A percentile compares a stretch with the other conserved stretches of the same genome.
Conservation (phyloP, 768 basidiomycete genomes). For the Kockovaella imperatae region DNA sequence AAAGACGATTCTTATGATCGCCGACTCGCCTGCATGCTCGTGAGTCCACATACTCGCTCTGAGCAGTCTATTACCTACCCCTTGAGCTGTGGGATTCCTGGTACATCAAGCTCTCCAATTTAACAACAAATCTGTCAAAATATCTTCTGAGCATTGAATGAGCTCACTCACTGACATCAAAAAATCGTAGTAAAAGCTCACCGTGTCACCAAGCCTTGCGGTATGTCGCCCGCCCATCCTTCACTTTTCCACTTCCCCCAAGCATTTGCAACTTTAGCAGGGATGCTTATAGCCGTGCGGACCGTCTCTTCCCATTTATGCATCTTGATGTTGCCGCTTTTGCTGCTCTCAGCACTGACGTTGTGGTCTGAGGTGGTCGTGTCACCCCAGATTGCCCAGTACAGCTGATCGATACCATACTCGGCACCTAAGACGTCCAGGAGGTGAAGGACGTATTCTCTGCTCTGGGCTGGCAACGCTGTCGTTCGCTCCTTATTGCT, state of each 20-base stretch:
- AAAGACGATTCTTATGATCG: constrained; percentile 14
- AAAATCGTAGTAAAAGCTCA: constrained; percentile 18
- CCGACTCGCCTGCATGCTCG: constrained; percentile 3
- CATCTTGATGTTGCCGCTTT: constrained; percentile 3
- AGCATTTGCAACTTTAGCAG: constrained; percentile 71
- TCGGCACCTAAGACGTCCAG: constrained; percentile 54
- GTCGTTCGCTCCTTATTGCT: constrained; percentile 15
- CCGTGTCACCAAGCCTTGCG: constrained; percentile 50
- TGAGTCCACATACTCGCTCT: not conserved
- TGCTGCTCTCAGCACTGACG: constrained; percentile 31
- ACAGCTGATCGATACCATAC: constrained; percentile 65
- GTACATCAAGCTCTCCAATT: constrained; percentile 33
- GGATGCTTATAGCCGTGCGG: constrained; percentile 57
- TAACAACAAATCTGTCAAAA: constrained; percentile 14
- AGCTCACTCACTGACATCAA: constrained; percentile 1
- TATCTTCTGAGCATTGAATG: constrained; percentile 16
- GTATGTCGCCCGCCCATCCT: constrained; percentile 45
- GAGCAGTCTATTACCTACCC: constrained; percentile 2
- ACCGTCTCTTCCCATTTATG: constrained; percentile 69
- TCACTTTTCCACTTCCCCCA: constrained; percentile 46
- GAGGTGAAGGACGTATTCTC: constrained; percentile 50
- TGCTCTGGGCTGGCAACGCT: constrained; percentile 2
- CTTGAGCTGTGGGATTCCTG: constrained; percentile 19
- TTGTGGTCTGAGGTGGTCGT: constrained; percentile 28
- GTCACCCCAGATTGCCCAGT: constrained; percentile 49